Base-by-base conservation (phyloP, 495 filamentous ascomycete genomes). In the Aspergillus bertholletiae region DNA sequence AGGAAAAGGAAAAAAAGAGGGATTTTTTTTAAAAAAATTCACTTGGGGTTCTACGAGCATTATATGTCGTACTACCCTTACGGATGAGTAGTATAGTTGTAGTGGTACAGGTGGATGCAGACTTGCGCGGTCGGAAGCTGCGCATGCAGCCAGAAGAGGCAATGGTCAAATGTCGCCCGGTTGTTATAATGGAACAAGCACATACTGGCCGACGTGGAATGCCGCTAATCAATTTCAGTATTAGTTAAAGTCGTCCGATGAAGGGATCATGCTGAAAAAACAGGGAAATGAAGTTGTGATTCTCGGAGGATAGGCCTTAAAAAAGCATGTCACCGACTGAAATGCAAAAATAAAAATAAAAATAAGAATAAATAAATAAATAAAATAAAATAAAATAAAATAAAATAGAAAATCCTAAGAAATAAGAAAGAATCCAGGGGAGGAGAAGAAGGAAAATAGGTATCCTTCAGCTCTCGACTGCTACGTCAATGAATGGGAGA, bases 111-210 rank as follows among this genome's bases (percentile, higher is more conserved):
- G 30, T 57, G 43, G 48, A 56, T 48, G 35, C 40, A 8, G 4
- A 8, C 46, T 48, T 50, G 47, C 27, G n/a, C 15, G 24, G 30
- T 48, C 30, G 48, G 49, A 58, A 27, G 48, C 49, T 51, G 52
- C 41, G 61, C 63, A 69, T 51, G 64, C 51, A 21, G 59, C 66
- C 63, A 46, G 52, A 61, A 66, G 55, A 53, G 64, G 64, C 39
- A 69, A 68, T 46, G 54, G 50, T 44, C 52, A 59, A 46, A 45
- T 43, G 43, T 41, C 35, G 56, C 20, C 47, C 15, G 18, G 15
- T 8, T 34, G 46, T 11, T 5, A 9, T 32, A 32, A 5, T 12
- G n/a, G n/a, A n/a, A n/a, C n/a, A n/a, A n/a, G n/a, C n/a, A n/a
- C n/a, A n/a, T n/a, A n/a, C n/a, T n/a, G n/a, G n/a, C n/a, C n/a